Conservation (phyloP, 305 asterid species). For the Rubia peregrina region DNA sequence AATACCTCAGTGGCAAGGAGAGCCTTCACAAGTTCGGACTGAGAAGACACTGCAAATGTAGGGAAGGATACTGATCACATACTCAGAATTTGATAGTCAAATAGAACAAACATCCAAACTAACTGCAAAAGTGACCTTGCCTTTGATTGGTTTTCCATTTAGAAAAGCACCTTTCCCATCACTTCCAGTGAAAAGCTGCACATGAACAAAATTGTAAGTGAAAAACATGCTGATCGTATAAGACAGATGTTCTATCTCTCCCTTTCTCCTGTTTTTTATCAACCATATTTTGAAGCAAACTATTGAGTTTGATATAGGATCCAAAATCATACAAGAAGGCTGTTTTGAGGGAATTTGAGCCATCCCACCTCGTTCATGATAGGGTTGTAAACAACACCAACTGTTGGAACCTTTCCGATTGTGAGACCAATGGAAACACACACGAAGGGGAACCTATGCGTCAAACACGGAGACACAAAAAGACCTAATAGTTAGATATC, state of each 20-base stretch:
- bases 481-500: neutral
- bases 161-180: slow-evolving; percentile 80
- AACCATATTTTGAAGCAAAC: neutral
- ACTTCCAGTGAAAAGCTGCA: slow-evolving; percentile 80
- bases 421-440: slow-evolving; percentile 95
- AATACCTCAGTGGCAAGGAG: slow-evolving; percentile 82
- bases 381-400: slow-evolving; percentile 93
- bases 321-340: neutral
- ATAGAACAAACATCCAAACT: slow-evolving; percentile 11
- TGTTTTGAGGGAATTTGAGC: neutral
- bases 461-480: neutral
- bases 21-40: slow-evolving; percentile 68
- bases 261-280: neutral
- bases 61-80: slow-evolving; percentile 25
- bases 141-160: slow-evolving; percentile 82
- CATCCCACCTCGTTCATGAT: slow-evolving; percentile 78
- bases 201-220: neutral
- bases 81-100: neutral
- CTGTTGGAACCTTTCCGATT: slow-evolving; percentile 58
- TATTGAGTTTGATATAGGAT: neutral
- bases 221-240: neutral
- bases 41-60: slow-evolving; percentile 64
- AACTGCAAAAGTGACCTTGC: slow-evolving; percentile 27
- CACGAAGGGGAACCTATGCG: slow-evolving; percentile 82
- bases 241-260: neutral